A percentile compares a stretch with the other conserved stretches of the same genome.
phyloP scores from a whole-genome alignment of 2,329 filamentous ascomycete genomes.

The Aspergillus texensis region DNA sequence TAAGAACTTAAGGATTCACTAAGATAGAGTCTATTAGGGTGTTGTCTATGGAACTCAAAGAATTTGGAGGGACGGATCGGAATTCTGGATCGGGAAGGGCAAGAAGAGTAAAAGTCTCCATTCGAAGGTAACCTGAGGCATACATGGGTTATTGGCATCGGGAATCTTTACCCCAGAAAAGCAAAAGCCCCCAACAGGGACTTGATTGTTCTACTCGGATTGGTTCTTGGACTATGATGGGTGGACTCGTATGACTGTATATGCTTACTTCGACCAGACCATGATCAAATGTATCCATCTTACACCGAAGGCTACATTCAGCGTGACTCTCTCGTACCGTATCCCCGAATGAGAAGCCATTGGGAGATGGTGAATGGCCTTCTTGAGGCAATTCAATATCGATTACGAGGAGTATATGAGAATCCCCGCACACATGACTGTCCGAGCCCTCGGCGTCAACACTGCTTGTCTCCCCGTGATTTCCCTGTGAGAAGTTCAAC shows the following conservation, averaged over 20 bases:
- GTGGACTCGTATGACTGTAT: background rate
- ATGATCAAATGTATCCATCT: background rate
- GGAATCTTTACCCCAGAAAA: constrained; percentile 20
- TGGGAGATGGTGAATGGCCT: background rate
- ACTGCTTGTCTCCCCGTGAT: too few relatives aligned
- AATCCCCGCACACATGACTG: constrained; percentile 2
- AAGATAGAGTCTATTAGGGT: background rate
- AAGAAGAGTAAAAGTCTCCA: background rate
- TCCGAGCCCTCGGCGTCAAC: background rate
- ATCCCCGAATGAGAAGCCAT: background rate
- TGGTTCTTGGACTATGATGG: background rate
- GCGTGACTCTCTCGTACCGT: background rate
- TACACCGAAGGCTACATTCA: background rate
- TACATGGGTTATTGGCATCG: background rate
- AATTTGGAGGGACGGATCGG: constrained; percentile 5
- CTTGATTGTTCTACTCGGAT: background rate
- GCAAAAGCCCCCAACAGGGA: constrained; percentile 10
- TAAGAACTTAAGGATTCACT: background rate
- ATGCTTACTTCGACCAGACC: background rate
- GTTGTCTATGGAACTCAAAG: background rate
- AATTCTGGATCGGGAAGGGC: constrained; percentile 18
- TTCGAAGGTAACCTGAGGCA: constrained; percentile 9
- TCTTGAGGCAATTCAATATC: too few relatives aligned
- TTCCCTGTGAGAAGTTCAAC: background rate
- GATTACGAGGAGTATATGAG: too few relatives aligned